phyloP scores from a whole-genome alignment of 2,329 filamentous ascomycete species.

The Sarocladium brachiariae region DNA sequence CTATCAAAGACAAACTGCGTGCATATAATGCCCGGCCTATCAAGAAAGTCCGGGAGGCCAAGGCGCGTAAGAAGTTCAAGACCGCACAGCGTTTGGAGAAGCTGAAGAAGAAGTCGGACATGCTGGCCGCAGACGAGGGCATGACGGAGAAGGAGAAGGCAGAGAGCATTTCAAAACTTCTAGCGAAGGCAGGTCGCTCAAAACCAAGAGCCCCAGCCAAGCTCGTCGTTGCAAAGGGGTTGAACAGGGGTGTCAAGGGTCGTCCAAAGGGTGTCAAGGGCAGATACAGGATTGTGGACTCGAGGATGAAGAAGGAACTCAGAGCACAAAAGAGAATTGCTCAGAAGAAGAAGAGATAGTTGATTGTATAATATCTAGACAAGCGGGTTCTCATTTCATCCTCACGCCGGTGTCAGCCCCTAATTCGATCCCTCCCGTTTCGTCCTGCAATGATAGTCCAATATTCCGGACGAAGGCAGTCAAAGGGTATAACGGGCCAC shows the following conservation, averaged over 20 bases:
- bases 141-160: conserved; percentile 97
- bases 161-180: conserved; percentile 70
- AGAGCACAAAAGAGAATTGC: conserved; percentile 71
- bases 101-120: conserved; percentile 91
- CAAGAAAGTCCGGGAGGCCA: conserved; percentile 97
- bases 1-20: conserved; percentile 90
- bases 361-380: neutral
- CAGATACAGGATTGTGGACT: conserved; percentile 94
- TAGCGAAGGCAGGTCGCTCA: conserved; percentile 77
- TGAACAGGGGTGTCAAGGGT: conserved; percentile 79
- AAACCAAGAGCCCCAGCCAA: conserved; percentile 78
- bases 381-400: neutral
- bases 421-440: conserved; percentile 9
- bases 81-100: conserved; percentile 87
- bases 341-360: conserved; percentile 59
- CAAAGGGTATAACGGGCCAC: conserved; percentile 58
- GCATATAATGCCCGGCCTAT: conserved; percentile 93
- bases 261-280: conserved; percentile 90
- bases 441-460: conserved; percentile 12
- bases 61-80: conserved; percentile 95
- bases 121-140: conserved; percentile 81
- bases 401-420: neutral
- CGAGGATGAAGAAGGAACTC: conserved; percentile 93
- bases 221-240: conserved; percentile 79
- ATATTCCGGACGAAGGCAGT: conserved; percentile 46